Evolutionary conservation across 768 basidiomycete genomes (phyloP), one percentile per base, ranked within the genome.

Genomic region (Mycena latifolia): DNA sequence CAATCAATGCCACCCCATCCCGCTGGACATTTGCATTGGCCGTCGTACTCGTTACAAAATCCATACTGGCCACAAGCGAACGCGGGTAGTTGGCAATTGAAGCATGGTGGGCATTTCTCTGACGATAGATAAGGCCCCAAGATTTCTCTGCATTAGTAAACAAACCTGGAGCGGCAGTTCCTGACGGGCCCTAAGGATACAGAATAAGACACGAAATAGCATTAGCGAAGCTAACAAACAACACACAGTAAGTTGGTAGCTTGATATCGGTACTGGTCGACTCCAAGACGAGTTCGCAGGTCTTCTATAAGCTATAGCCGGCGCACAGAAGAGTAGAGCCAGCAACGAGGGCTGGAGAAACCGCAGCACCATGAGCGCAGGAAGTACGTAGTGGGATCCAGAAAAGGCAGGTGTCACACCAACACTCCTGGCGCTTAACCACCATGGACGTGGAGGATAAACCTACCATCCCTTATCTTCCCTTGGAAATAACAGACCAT

Each of bases 1-100:
- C 98, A 99, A 74, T 99, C 97, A 39, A 96, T 92, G 1, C 98
- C 98, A 50, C 95, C 94, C 89, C 96, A 99, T n/a, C 98, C 98
- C 45, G 94, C 87, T 1, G 96, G 95, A 73, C 98, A 99, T 74
- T 95, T 91, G 80, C 98, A 99, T 72, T 98, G 95, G 2, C 98
- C 98, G 74, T 98, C 90, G 74, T 92, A 98, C 53, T 88, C 85
- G 74, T 96, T 91, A 79, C 98, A 99, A 47, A 89, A 81, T 28
- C 95, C 96, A 70, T 89, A 98, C 77, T 99, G 95, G 1, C 95
- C 95, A 74, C 97, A 99, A 0, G 85, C 91, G 78, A 96, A 98
- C 0, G 88, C 92, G 0, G 96, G 95, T 18, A 99, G 83, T 59
- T 95, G 84, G 77, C 97, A 99, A 77, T 99, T 99, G 84, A 99